Base-by-base conservation (phyloP, 2,329 filamentous ascomycete genomes). In the Sporothrix brasiliensis region DNA sequence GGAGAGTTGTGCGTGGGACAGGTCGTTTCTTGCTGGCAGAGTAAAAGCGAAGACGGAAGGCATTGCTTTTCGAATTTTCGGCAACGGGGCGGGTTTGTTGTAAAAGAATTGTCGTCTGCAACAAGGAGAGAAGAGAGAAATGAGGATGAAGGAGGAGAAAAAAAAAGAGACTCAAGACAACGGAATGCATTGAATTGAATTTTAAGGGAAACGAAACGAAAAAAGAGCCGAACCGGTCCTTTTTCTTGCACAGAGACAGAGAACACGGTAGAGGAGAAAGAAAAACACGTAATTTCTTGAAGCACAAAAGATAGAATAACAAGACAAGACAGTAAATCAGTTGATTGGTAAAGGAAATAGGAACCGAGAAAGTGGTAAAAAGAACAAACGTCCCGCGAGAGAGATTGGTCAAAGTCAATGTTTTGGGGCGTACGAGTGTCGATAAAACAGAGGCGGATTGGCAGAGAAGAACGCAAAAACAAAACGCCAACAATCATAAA, bases 381-480 rank as follows among this genome's bases (percentile, higher is more conserved):
- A 50, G 24, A 50, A 65, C 41, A 50, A 49, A 34, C 24, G 44
- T 65, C 61, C 61, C 61, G 61, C 44, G 47, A 52, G 50, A n/a
- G 44, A 66, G 63, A 66, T 39, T n/a, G 58, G n/a, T 58, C 54
- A 58, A 58, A 58, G 54, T 39, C 54, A 19, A 58, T 41, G 34
- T 58, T 58, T 27, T 27, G 21, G 13, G 44, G 41, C 58, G 58
- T 44, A 16, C 34, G 21, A 24, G n/a, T 39, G 44, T 61, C 39
- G 39, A 34, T 7, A 49, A 47, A 63, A 63, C 24, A 66, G 16
- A 30, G 27, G 11, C 30, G 19, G 44, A 52, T 52, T 66, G 44
- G 61, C 41, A 50, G 44, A 50, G 16, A 52, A 50, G 41, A 27
- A 30, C 7, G 47, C 7, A 65, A 30, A 52, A 24, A 66, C 19